Percentiles rank a stretch among this genome's conserved stretches.
phyloP scores from a whole-genome alignment of 129 eudicot genomes.

The Flaveria sonorensis region DNA sequence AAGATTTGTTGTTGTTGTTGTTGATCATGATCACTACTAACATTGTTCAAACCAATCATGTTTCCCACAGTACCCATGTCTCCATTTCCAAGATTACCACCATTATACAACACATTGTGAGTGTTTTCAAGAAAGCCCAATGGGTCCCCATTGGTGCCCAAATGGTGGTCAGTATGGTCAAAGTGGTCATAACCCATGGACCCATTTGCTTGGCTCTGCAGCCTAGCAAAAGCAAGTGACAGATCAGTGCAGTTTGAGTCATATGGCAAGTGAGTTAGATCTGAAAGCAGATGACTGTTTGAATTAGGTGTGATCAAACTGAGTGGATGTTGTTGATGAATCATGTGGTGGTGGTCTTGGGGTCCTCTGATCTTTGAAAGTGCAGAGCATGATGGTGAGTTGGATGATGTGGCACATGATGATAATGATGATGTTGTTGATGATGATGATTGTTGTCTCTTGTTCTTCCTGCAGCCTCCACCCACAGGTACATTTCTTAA shows the following conservation, averaged over 20 bases:
- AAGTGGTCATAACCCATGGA: conserved; percentile 48
- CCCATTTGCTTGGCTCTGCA: conserved; percentile 51
- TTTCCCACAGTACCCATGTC: conserved; percentile 39
- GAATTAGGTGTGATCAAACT: conserved; percentile 33
- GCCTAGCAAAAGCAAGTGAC: conserved; percentile 71
- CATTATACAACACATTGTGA: conserved; percentile 43
- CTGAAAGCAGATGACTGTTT: conserved; percentile 35
- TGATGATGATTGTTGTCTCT: conserved; percentile 42
- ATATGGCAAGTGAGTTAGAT: conserved; percentile 42
- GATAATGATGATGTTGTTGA: background rate
- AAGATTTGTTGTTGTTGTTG: conserved; percentile 31
- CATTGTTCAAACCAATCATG: conserved; percentile 39
- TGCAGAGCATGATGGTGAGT: conserved; percentile 41
- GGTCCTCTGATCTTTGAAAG: conserved; percentile 38
- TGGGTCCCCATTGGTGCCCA: conserved; percentile 4
- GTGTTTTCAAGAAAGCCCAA: conserved; percentile 46
- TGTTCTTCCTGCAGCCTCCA: conserved; percentile 72
- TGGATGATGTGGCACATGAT: conserved; percentile 34
- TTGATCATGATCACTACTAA: conserved; percentile 23
- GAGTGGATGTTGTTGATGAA: conserved; percentile 30
- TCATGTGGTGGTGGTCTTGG: conserved; percentile 29
- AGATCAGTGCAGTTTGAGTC: conserved; percentile 64
- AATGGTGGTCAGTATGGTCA: conserved; percentile 32
- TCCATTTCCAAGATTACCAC: conserved; percentile 33
- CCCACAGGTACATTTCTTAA: conserved; percentile 75